Conservation (phyloP, 2,329 filamentous ascomycete species). For the Calonectria naviculata region DNA sequence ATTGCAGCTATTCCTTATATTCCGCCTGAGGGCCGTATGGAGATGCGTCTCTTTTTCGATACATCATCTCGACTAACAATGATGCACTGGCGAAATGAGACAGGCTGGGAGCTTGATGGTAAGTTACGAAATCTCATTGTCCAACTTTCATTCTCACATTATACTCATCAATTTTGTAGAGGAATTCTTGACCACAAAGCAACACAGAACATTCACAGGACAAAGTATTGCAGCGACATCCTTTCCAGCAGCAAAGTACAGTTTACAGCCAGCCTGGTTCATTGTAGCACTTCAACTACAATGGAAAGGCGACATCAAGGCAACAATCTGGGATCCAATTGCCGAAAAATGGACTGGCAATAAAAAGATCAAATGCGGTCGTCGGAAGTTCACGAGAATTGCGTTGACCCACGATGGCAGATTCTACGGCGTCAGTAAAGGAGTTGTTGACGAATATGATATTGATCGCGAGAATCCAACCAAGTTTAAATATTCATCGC, state of each 20-base stretch:
- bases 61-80: not conserved
- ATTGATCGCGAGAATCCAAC: not conserved
- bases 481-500: not conserved
- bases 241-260: not conserved
- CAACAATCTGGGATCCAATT: not conserved
- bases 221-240: not conserved
- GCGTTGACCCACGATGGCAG: not conserved
- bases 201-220: too few species aligned
- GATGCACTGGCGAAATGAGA: not conserved
- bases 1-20: not conserved
- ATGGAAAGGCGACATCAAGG: not conserved
- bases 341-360: not conserved
- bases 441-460: not conserved
- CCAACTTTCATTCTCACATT: not conserved
- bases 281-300: not conserved
- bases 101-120: not conserved
- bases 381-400: not conserved
- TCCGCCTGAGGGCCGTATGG: not conserved
- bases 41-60: slow-evolving; percentile 8
- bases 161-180: not conserved
- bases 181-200: not conserved
- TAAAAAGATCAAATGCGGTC: not conserved
- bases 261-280: not conserved
- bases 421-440: not conserved
- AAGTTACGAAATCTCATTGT: not conserved